phyloP scores from a whole-genome alignment of 2,329 filamentous ascomycete genomes.

The Apiospora kogelbergensis region DNA sequence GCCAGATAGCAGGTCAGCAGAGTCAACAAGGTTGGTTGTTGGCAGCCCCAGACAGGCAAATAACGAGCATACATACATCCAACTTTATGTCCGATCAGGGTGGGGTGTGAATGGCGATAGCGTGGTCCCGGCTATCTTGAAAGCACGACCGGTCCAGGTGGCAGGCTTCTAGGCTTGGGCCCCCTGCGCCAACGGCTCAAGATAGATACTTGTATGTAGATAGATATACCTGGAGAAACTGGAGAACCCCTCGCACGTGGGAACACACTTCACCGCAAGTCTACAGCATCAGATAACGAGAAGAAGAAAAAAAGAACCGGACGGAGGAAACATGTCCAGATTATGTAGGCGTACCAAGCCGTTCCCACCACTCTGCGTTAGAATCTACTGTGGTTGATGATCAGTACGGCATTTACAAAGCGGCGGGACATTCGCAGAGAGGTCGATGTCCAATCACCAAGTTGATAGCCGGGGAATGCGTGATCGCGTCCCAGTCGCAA shows the following conservation, averaged over 20 bases:
- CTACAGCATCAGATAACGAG: not conserved
- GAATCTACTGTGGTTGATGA: not conserved
- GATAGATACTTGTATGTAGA: no score
- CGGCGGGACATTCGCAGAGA: not conserved
- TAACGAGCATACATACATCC: not conserved
- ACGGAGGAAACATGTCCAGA: not conserved
- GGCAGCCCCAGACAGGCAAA: not conserved
- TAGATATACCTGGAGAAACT: not conserved
- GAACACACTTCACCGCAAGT: conserved; percentile 4
- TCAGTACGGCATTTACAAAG: conserved; percentile 5
- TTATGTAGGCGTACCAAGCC: not conserved
- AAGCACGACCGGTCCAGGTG: not conserved
- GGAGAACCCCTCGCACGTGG: not conserved
- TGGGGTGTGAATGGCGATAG: not conserved
- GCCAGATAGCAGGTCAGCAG: not conserved
- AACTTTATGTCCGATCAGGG: not conserved
- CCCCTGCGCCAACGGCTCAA: not conserved
- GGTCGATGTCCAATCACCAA: not conserved
- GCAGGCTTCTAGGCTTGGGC: not conserved
- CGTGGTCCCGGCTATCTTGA: not conserved
- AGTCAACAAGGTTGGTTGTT: not conserved
- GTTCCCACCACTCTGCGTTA: not conserved
- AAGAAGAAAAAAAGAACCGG: not conserved
- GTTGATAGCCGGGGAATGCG: not conserved
- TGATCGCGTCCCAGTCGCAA: not conserved